Conservation (phyloP, 192 early-diverging fungal genomes). For the Coemansia sp. region DNA sequence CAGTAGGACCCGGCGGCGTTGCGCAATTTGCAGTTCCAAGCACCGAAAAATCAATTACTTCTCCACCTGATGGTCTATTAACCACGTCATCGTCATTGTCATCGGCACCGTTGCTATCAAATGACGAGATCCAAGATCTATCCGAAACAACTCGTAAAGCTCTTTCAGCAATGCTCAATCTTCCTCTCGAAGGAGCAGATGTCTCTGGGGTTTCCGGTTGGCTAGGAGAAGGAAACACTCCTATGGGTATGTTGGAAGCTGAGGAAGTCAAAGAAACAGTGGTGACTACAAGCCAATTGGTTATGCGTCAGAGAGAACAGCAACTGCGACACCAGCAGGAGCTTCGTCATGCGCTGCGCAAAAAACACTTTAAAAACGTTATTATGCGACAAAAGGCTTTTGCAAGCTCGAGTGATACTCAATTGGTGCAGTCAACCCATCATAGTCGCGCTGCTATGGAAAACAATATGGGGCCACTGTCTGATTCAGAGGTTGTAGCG, state of each 20-base stretch:
- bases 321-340: conserved; percentile 41
- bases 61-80: not conserved
- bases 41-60: not conserved
- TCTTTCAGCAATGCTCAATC: conserved; percentile 37
- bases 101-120: conserved; percentile 16
- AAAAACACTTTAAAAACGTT: conserved; percentile 13
- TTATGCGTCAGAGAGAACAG: conserved; percentile 48
- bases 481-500: conserved; percentile 2
- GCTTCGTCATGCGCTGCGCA: conserved; percentile 12
- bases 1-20: conserved; percentile 16
- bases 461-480: conserved; percentile 11
- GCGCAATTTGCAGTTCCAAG: conserved; percentile 20
- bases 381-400: not conserved
- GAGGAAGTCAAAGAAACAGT: conserved; percentile 48
- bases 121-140: conserved; percentile 38
- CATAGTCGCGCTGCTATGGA: not conserved
- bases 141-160: conserved; percentile 40
- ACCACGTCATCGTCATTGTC: not conserved
- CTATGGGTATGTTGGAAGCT: conserved; percentile 36
- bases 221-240: conserved; percentile 48
- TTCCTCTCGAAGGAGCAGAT: conserved; percentile 49
- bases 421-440: not conserved
- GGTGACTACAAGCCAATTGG: conserved; percentile 45
- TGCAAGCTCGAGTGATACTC: conserved; percentile 1
- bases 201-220: conserved; percentile 47